phyloP scores from a whole-genome alignment of 2,329 filamentous ascomycete genomes.

The Claviceps sp. region DNA sequence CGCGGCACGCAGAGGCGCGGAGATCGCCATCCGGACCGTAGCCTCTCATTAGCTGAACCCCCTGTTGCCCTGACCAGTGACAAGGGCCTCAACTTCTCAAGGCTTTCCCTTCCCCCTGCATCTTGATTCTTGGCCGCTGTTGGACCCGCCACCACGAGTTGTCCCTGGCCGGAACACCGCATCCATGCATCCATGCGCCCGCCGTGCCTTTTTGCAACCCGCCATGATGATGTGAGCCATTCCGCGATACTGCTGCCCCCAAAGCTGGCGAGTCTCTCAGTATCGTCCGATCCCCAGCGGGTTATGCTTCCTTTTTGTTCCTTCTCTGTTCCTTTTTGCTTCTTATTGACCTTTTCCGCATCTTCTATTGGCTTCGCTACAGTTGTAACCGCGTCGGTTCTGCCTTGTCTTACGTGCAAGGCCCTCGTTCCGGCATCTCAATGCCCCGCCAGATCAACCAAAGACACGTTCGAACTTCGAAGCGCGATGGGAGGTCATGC shows the following conservation, averaged over 20 bases:
- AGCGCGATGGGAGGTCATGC: background rate
- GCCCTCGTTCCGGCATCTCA: background rate
- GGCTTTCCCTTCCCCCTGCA: background rate
- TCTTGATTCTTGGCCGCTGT: background rate
- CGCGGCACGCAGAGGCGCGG: background rate
- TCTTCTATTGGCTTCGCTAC: background rate
- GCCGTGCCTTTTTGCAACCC: background rate
- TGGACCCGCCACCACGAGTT: constrained; percentile 2
- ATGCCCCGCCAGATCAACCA: background rate
- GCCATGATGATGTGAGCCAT: background rate
- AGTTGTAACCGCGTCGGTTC: background rate
- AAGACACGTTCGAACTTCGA: background rate
- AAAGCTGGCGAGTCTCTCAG: background rate
- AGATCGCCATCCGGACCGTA: background rate
- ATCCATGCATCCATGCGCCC: too few relatives aligned
- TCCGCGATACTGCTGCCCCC: background rate
- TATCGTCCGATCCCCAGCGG: background rate
- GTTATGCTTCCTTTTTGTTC: background rate
- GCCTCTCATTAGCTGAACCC: background rate
- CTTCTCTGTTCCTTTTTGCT: too few relatives aligned
- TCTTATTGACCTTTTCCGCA: background rate
- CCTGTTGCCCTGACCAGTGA: background rate
- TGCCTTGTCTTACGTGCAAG: background rate
- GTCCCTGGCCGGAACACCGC: background rate
- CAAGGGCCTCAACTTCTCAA: background rate